A percentile compares a stretch with the other conserved stretches of the same genome.
These are phyloP conservation scores for Crithidia brevicula DNA, from an alignment of 208 protist genomes.

Conservation along the genomic window DNA sequence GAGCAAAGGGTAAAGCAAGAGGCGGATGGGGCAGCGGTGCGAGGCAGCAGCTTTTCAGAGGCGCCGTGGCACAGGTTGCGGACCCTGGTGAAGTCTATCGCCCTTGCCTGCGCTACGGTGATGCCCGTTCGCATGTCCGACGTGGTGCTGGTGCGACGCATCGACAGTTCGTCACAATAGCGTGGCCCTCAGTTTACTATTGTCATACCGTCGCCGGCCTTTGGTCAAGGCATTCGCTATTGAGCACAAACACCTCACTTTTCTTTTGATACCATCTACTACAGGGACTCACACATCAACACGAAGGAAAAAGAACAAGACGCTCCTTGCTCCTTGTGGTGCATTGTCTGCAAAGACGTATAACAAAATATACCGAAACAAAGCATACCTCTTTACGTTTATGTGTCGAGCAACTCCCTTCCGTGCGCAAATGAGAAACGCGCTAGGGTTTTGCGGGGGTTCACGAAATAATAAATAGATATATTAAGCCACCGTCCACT, in stretches of 20 bases:
- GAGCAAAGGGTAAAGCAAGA: background rate
- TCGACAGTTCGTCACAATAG: background rate
- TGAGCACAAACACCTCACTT: background rate
- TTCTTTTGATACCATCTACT: too few relatives aligned
- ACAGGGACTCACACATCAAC: too few relatives aligned
- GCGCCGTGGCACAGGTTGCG: slow-evolving; percentile 19
- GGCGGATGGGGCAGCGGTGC: background rate
- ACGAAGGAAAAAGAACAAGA: too few relatives aligned
- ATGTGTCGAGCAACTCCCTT: too few relatives aligned
- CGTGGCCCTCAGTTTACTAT: background rate
- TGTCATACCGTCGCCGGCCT: background rate
- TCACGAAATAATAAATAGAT: too few relatives aligned
- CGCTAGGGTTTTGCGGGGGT: too few relatives aligned
- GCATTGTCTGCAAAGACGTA: too few relatives aligned
- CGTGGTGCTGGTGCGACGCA: slow-evolving; percentile 22
- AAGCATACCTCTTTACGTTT: too few relatives aligned
- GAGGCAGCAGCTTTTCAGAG: background rate
- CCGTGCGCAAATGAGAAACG: too few relatives aligned
- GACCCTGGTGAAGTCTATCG: slow-evolving; percentile 32
- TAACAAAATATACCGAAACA: too few relatives aligned
- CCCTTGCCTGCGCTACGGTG: slow-evolving; percentile 30
- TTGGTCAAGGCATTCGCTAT: background rate
- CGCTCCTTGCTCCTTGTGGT: too few relatives aligned
- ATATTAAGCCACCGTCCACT: too few relatives aligned
- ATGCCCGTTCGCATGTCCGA: slow-evolving; percentile 33